Evolutionary conservation across 495 filamentous ascomycete species (phyloP).

Genomic region (Penicillium nucicola): DNA sequence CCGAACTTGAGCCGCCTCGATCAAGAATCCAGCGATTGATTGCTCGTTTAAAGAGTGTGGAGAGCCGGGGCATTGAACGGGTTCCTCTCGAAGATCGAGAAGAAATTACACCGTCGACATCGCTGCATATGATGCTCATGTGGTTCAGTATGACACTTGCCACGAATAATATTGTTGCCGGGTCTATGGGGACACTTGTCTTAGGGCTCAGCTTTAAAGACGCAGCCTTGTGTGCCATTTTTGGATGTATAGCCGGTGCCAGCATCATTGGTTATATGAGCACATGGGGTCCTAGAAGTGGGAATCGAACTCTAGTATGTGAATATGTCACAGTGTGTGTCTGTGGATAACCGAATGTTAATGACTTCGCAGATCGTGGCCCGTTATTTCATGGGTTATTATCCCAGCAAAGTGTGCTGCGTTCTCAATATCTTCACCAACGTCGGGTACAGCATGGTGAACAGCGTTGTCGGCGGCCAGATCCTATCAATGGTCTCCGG

Average conservation of each 20-base stretch:
- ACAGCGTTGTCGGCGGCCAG: slow-evolving; percentile 51
- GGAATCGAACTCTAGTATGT: slow-evolving; percentile 67
- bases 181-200: slow-evolving; percentile 64
- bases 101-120: slow-evolving; percentile 26
- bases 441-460: slow-evolving; percentile 67
- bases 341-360: background rate
- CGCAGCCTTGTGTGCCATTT: slow-evolving; percentile 59
- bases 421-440: slow-evolving; percentile 67
- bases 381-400: slow-evolving; percentile 76
- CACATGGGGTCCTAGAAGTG: slow-evolving; percentile 68
- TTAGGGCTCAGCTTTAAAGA: slow-evolving; percentile 65
- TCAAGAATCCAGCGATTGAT: slow-evolving; percentile 29
- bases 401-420: slow-evolving; percentile 66
- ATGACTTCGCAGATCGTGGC: slow-evolving; percentile 53
- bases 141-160: slow-evolving; percentile 76
- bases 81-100: slow-evolving; percentile 55
- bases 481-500: slow-evolving; percentile 57
- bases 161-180: slow-evolving; percentile 68
- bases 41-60: slow-evolving; percentile 49
- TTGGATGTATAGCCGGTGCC: slow-evolving; percentile 59
- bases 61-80: slow-evolving; percentile 66
- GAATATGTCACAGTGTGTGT: background rate
- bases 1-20: slow-evolving; percentile 7
- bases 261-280: slow-evolving; percentile 66
- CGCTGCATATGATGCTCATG: slow-evolving; percentile 61